Base-by-base conservation (phyloP, 768 basidiomycete genomes). In the Lyophyllum semitale region DNA sequence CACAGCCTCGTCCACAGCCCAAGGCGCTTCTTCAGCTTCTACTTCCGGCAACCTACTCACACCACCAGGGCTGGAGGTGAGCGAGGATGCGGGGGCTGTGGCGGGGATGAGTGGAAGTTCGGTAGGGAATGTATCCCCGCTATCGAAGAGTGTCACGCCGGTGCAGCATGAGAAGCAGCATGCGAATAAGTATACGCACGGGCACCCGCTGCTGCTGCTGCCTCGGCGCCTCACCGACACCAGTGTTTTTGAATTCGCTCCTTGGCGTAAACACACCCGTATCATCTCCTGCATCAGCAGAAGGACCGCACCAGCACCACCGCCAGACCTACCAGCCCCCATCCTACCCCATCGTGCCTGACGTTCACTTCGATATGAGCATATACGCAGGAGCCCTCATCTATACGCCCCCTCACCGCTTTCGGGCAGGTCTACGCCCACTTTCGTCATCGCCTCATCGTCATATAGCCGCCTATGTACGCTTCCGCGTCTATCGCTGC, bases 41-140 rank as follows among this genome's bases (percentile, higher is more conserved):
- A 80, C 77, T 91, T 88, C 84, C 82, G 85, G 76, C 81, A 87
- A 59, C 86, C 85, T 49, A 23, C 32, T 30, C 43, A 38, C 44
- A 38, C 35, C 41, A 50, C 37, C 37, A 53, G 72, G 71, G 60
- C 17, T 55, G 23, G 75, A 73, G 59, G 75, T 81, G 68, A 68
- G 75, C 69, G 70, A 77, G 59, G 75, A 72, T 38, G 77, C 79
- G 61, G 75, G 74, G 60, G 73, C 77, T 65, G 72, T 80, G 71
- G 41, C 47, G 43, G 53, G 51, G 4, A 9, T 20, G 18, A 17
- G 22, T 37, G 33, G 32, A 2, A 33, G 17, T 33, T 32, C 32
- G 3, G 15, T 6, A 3, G 38, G 53, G 38, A 48, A 50, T 3
- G 22, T 49, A 8, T 43, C 45, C 2, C 59, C 59, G 4, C 59